Evolutionary conservation across 164 flowering plant species (phyloP).

Genomic region (Chimonanthus salicifolius): DNA sequence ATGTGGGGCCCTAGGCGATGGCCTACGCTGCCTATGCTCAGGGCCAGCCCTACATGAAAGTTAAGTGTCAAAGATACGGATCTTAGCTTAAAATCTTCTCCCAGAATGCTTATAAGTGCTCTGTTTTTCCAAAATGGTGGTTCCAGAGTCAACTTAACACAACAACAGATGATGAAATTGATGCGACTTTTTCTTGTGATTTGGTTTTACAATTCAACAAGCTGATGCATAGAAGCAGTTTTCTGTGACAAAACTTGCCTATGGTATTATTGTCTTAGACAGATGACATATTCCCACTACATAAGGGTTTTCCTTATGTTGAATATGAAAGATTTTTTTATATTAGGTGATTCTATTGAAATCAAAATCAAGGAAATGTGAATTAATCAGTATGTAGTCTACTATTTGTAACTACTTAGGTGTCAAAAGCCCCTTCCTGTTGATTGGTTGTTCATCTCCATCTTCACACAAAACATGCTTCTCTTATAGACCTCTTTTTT

Average conservation of each 20-base stretch:
- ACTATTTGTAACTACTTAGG: no score
- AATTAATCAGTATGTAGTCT: not conserved
- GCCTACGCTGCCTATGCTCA: no score
- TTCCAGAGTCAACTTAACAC: not conserved
- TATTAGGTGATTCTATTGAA: not conserved
- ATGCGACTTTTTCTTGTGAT: not conserved
- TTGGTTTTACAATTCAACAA: not conserved
- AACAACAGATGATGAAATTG: not conserved
- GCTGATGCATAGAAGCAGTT: not conserved
- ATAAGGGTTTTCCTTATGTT: not conserved
- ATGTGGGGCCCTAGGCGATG: no score
- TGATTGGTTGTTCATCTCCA: no score
- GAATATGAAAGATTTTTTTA: not conserved
- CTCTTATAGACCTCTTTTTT: no score
- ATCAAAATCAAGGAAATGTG: not conserved
- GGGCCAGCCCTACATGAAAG: not conserved
- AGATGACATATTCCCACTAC: not conserved
- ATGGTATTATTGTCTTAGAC: not conserved
- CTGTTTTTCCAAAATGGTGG: not conserved
- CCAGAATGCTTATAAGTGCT: not conserved
- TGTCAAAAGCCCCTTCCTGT: no score
- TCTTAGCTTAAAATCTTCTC: not conserved
- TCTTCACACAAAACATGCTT: no score
- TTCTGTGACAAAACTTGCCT: not conserved
- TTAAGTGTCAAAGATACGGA: no score